Percentiles rank a stretch among this genome's conserved stretches.
These are phyloP conservation scores for Striga asiatica DNA, from an alignment of 257 asterid genomes.

Conservation along the genomic window DNA sequence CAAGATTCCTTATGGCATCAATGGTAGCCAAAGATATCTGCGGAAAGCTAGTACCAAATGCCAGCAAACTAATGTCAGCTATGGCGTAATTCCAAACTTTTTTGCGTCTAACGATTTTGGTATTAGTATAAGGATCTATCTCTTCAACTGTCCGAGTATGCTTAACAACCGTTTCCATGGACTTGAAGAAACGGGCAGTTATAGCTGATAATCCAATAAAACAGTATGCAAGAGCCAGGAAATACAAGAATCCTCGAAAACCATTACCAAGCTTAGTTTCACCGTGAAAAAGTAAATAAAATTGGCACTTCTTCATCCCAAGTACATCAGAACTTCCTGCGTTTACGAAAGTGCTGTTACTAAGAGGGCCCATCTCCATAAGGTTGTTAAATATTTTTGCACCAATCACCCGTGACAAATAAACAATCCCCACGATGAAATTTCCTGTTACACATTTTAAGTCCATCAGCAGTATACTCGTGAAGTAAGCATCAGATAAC, in stretches of 20 bases:
- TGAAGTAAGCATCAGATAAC: slow-evolving; percentile 4
- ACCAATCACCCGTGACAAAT: slow-evolving; percentile 19
- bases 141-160: slow-evolving; percentile 58
- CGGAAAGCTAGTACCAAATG: slow-evolving; percentile 96
- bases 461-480: background rate
- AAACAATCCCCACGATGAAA: slow-evolving; percentile 6
- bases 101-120: slow-evolving; percentile 29
- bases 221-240: slow-evolving; percentile 64
- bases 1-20: slow-evolving; percentile 81
- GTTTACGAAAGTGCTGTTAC: slow-evolving; percentile 14
- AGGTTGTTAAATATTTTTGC: slow-evolving; percentile 9
- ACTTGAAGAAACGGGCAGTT: slow-evolving; percentile 79
- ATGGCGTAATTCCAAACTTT: slow-evolving; percentile 89
- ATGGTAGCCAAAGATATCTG: slow-evolving; percentile 94
- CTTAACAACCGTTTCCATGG: slow-evolving; percentile 86
- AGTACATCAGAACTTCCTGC: slow-evolving; percentile 20
- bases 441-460: too few relatives aligned
- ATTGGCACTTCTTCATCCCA: slow-evolving; percentile 53
- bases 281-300: slow-evolving; percentile 34
- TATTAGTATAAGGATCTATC: slow-evolving; percentile 54
- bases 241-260: slow-evolving; percentile 51
- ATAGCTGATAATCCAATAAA: slow-evolving; percentile 86
- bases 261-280: slow-evolving; percentile 54
- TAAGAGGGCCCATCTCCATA: slow-evolving; percentile 26
- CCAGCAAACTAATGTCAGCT: slow-evolving; percentile 83